Conservation (phyloP, 495 filamentous ascomycete species). For the Viridothelium virens region DNA sequence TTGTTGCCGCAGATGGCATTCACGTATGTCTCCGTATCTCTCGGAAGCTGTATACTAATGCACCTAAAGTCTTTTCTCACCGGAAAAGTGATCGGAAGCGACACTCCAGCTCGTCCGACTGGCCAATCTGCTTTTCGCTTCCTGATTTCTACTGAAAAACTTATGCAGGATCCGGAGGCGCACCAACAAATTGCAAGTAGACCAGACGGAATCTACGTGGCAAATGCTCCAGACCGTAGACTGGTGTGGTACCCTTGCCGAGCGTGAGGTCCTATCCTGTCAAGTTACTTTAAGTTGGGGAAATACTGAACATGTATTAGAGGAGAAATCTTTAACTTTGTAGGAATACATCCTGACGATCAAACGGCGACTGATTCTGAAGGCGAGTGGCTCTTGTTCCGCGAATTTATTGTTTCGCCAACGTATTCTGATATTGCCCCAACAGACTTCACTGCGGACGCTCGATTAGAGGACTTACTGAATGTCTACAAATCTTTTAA, state of each 20-base stretch:
- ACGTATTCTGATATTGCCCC: not conserved
- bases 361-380: not conserved
- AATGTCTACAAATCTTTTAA: conserved; percentile 14
- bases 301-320: conserved; percentile 23
- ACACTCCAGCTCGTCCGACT: not conserved
- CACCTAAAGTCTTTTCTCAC: conserved; percentile 3
- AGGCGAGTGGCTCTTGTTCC: not conserved
- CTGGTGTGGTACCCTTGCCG: conserved; percentile 44
- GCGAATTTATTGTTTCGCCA: not conserved
- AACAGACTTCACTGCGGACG: conserved; percentile 16
- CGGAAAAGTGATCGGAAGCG: not conserved
- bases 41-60: not conserved
- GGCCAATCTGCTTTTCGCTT: conserved; percentile 42
- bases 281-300: not conserved
- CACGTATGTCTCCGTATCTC: conserved; percentile 28
- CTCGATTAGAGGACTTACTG: conserved; percentile 16
- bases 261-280: conserved; percentile 16
- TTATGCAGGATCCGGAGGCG: conserved; percentile 34
- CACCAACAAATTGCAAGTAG: conserved; percentile 27
- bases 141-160: conserved; percentile 36
- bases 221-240: conserved; percentile 29
- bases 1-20: conserved; percentile 47
- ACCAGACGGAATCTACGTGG: conserved; percentile 29
- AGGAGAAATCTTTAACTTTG: conserved; percentile 40
- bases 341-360: conserved; percentile 36